Evolutionary conservation across 345 rosid species (phyloP).

Genomic region (Sisymbrium altissimum): DNA sequence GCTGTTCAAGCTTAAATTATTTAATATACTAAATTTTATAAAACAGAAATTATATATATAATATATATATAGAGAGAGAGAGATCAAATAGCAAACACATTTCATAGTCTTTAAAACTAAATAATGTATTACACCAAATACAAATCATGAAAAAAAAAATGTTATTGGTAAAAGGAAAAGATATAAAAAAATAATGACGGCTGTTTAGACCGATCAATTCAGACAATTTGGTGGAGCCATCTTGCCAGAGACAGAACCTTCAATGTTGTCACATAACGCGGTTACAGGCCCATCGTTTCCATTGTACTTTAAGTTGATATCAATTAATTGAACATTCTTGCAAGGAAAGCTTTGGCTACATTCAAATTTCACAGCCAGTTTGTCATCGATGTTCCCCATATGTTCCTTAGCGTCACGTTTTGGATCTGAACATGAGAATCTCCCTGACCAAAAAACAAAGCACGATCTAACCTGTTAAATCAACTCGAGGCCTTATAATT

Average conservation of each 20-base stretch:
- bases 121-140: neutral
- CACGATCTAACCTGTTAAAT: neutral
- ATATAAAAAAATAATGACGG: neutral
- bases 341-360: neutral
- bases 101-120: too few relatives aligned
- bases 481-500: neutral
- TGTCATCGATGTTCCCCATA: conserved; percentile 26
- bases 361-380: conserved; percentile 16
- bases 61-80: too few relatives aligned
- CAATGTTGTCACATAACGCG: neutral
- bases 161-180: too few relatives aligned
- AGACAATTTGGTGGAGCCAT: neutral
- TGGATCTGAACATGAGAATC: conserved; percentile 30
- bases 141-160: too few relatives aligned
- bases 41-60: too few relatives aligned
- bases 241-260: neutral
- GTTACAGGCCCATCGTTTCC: neutral
- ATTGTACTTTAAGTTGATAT: neutral
- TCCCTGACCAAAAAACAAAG: neutral
- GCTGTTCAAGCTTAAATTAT: too few relatives aligned
- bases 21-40: too few relatives aligned
- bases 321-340: neutral
- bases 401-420: conserved; percentile 23
- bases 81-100: too few relatives aligned
- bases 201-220: neutral